Evolutionary conservation across 768 basidiomycete genomes (phyloP), one percentile per base, ranked within the genome.

Genomic region (Leccinellum rugosiceps): DNA sequence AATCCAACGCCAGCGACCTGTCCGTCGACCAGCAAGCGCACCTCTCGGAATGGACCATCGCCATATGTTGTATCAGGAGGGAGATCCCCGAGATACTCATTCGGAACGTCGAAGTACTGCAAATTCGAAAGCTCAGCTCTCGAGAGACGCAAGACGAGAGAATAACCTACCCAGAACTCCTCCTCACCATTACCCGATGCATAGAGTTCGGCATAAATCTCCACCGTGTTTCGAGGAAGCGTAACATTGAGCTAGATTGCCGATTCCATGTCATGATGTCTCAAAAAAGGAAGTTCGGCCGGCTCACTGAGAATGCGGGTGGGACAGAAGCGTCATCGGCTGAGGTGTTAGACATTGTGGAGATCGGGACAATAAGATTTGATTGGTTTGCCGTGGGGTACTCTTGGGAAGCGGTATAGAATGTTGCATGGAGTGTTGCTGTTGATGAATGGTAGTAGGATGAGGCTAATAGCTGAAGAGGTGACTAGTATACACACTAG

Each of bases 261-360:
- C 15, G 25, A 48, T 60, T 38, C 5, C 23, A 32, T 31, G 34
- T 43, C 30, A 53, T 32, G 32, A 35, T 6, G 21, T 13, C 15
- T 15, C 14, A 41, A 44, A 17, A 13, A 26, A 23, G 43, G 46
- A 14, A 32, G 35, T 26, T 32, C 43, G 9, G 53, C 75, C 44
- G 9, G 55, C 75, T 48, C 65, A 90, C 88, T 11, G 87, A 87
- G 63, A 90, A 88, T 3, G 75, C 77, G 5, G 89, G 88, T 26
- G 90, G 90, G 3, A 91, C 86, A 34, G 86, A 86, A 6, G 85
- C 86, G n/a, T 85, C 81, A 57, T 85, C 81, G n/a, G 84, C 86
- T 10, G 84, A 84, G 54, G 79, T 74, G 56, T 86, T 84, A 9
- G 76, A 75, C 56, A 86, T 69, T 4, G 86, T 88, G 1, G 86